A percentile compares a stretch with the other conserved stretches of the same genome.
Evolutionary conservation across 1,139 yeast species (phyloP).

Genomic region (Zygosaccharomyces pseudobailii): DNA sequence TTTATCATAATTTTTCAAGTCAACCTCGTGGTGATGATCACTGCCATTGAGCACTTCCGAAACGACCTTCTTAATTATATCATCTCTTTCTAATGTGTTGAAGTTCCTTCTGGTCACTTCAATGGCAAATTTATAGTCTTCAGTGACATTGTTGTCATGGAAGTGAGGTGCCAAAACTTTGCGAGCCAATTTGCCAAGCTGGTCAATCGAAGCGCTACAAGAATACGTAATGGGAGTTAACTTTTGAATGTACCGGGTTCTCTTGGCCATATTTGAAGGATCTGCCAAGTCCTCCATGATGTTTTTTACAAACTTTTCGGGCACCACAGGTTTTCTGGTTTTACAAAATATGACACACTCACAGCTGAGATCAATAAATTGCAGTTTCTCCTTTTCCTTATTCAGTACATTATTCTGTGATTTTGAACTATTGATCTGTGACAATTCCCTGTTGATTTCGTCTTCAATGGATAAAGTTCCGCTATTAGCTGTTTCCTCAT

Average conservation of each 20-base stretch:
- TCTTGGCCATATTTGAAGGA: constrained; percentile 42
- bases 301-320: constrained; percentile 60
- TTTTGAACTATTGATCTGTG: constrained; percentile 45
- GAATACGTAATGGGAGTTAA: constrained; percentile 76
- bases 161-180: constrained; percentile 64
- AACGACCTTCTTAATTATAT: constrained; percentile 68
- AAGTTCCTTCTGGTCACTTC: constrained; percentile 77
- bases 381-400: constrained; percentile 46
- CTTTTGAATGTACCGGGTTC: constrained; percentile 70
- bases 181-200: constrained; percentile 53
- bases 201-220: constrained; percentile 66
- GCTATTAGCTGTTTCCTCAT: constrained; percentile 34
- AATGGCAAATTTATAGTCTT: constrained; percentile 67
- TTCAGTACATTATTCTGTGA: constrained; percentile 29
- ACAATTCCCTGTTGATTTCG: constrained; percentile 64
- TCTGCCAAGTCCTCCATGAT: constrained; percentile 58
- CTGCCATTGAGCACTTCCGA: constrained; percentile 54
- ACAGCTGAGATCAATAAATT: constrained; percentile 66
- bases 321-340: constrained; percentile 70
- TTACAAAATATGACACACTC: constrained; percentile 85
- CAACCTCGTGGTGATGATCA: constrained; percentile 70
- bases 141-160: constrained; percentile 47
- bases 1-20: constrained; percentile 73
- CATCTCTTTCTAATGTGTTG: constrained; percentile 62
- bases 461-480: constrained; percentile 64